phyloP scores from a whole-genome alignment of 768 basidiomycete species.

The Favolaschia claudopus region DNA sequence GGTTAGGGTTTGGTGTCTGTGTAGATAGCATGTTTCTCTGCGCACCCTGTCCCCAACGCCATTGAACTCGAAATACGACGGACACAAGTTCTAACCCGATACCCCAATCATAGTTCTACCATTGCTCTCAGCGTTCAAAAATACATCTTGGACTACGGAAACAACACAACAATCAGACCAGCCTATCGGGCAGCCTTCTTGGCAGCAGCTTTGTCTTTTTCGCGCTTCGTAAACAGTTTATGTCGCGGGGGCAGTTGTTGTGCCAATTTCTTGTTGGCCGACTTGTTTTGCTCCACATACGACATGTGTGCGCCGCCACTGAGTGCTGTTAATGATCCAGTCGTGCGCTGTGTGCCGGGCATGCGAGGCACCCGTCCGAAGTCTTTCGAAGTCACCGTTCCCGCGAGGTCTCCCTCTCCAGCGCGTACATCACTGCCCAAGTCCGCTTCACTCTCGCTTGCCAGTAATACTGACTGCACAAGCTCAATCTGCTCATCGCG shows the following conservation, averaged over 20 bases:
- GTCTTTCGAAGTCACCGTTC: slow-evolving; percentile 86
- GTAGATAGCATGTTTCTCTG: too few species aligned
- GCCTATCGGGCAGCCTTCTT: slow-evolving; percentile 46
- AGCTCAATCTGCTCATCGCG: slow-evolving; percentile 96
- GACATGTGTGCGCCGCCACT: slow-evolving; percentile 94
- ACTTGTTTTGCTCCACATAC: slow-evolving; percentile 91
- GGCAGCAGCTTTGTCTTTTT: slow-evolving; percentile 71
- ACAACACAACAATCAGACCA: too few species aligned
- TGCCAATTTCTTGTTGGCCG: slow-evolving; percentile 83
- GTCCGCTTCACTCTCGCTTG: slow-evolving; percentile 90
- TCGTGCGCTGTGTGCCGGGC: slow-evolving; percentile 76
- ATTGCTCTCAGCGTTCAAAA: too few species aligned
- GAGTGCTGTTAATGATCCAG: slow-evolving; percentile 82
- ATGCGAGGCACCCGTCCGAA: slow-evolving; percentile 72
- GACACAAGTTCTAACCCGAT: too few species aligned
- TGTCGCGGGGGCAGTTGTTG: slow-evolving; percentile 64
- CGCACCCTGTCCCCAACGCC: too few species aligned
- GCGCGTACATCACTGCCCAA: slow-evolving; percentile 84
- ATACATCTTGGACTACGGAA: too few species aligned
- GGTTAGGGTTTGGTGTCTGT: too few species aligned
- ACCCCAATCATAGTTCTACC: too few species aligned
- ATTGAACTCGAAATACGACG: too few species aligned
- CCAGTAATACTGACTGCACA: slow-evolving; percentile 89
- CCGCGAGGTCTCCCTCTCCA: slow-evolving; percentile 86
- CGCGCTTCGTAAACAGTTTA: slow-evolving; percentile 85